Percentiles rank a stretch among this genome's conserved stretches.
Evolutionary conservation across 2,329 filamentous ascomycete species (phyloP).

Genomic region (Trichocomaceae sp.): DNA sequence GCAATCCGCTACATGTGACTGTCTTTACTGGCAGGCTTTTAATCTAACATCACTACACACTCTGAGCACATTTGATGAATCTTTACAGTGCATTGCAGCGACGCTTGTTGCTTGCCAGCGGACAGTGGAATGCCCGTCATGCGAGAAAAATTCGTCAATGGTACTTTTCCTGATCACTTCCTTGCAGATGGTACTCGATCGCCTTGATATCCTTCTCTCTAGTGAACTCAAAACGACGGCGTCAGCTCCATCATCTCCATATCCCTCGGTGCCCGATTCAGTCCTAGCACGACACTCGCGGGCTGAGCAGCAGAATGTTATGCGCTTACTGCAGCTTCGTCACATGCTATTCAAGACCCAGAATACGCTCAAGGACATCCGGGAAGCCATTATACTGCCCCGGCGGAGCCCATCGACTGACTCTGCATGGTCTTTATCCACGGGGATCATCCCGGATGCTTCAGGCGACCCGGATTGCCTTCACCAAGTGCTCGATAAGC

Average conservation of each 20-base stretch:
- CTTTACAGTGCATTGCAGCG: conserved; percentile 1
- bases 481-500: conserved; percentile 2
- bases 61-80: conserved; percentile 4
- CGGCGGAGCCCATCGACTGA: conserved; percentile 4
- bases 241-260: background rate
- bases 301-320: background rate
- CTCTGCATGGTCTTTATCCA: conserved; percentile 1
- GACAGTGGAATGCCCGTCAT: conserved; percentile 9
- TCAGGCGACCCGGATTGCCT: conserved; percentile 3
- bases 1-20: conserved; percentile 4
- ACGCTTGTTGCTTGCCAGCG: conserved; percentile 8
- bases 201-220: background rate
- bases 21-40: conserved; percentile 10
- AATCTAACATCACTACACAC: conserved; percentile 11
- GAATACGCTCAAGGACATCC: background rate
- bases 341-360: conserved; percentile 11
- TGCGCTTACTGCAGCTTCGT: conserved; percentile 6
- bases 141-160: conserved; percentile 10
- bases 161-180: conserved; percentile 8
- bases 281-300: background rate
- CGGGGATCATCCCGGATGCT: background rate
- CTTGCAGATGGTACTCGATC: conserved; percentile 11
- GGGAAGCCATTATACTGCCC: background rate
- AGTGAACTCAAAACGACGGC: background rate
- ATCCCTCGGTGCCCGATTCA: background rate